Conservation (phyloP, 441 rosid species). For the Sinapis alba region DNA sequence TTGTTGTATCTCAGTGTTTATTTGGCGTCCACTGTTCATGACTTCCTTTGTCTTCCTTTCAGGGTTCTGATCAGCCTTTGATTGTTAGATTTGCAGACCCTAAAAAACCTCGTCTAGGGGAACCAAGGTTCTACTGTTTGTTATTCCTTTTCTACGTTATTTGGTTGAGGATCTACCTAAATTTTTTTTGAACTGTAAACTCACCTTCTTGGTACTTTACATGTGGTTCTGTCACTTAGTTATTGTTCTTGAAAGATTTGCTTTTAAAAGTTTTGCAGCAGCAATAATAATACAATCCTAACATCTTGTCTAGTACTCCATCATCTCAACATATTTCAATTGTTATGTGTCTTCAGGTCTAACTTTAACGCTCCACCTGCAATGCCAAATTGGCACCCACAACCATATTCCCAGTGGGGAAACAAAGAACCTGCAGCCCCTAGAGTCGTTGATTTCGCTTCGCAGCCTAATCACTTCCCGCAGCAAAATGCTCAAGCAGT, state of each 20-base stretch:
- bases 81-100: conserved; percentile 85
- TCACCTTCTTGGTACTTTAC: conserved; percentile 1
- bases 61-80: conserved; percentile 92
- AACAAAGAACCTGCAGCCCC: conserved; percentile 48
- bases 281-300: neutral
- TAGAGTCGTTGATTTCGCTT: conserved; percentile 42
- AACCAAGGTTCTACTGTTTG: conserved; percentile 38
- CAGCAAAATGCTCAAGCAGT: conserved; percentile 49
- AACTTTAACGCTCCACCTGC: conserved; percentile 55
- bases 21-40: conserved; percentile 23
- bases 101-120: conserved; percentile 68
- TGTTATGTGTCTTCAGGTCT: conserved; percentile 14
- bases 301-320: neutral
- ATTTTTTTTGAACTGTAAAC: neutral
- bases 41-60: conserved; percentile 31
- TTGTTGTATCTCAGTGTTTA: conserved; percentile 7
- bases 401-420: conserved; percentile 47
- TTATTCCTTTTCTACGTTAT: neutral
- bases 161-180: neutral
- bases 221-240: neutral
- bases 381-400: conserved; percentile 53
- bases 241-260: conserved; percentile 4
- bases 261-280: neutral
- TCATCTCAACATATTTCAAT: neutral
- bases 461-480: conserved; percentile 48